phyloP scores from a whole-genome alignment of 805 yeast genomes.

The Candida corydali region DNA sequence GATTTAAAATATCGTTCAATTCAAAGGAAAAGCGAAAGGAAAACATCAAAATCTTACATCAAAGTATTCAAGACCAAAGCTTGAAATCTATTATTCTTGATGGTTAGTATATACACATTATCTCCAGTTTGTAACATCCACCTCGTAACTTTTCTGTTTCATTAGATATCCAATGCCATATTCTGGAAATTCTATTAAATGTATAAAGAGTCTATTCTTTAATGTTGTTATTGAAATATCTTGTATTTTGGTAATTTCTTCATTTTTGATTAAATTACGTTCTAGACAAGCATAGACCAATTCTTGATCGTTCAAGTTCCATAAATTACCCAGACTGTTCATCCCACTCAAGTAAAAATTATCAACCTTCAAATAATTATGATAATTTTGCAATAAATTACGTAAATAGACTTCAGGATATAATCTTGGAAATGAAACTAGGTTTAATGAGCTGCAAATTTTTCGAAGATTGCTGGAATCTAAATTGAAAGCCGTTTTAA shows the following conservation, averaged over 20 bases:
- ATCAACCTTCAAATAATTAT: slow-evolving; percentile 48
- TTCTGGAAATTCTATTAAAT: slow-evolving; percentile 36
- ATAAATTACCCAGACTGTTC: slow-evolving; percentile 37
- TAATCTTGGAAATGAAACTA: slow-evolving; percentile 27
- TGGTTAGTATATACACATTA: slow-evolving; percentile 1
- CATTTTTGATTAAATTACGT: slow-evolving; percentile 46
- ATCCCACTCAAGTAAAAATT: slow-evolving; percentile 42
- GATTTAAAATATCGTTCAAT: slow-evolving; percentile 48
- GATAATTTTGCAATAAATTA: slow-evolving; percentile 30
- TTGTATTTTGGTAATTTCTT: slow-evolving; percentile 20
- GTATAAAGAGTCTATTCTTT: slow-evolving; percentile 36
- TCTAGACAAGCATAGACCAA: slow-evolving; percentile 51
- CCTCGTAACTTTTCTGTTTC: not conserved
- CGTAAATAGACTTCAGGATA: slow-evolving; percentile 38
- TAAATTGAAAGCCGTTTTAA: slow-evolving; percentile 46
- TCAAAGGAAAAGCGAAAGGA: slow-evolving; percentile 28
- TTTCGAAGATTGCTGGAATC: slow-evolving; percentile 33
- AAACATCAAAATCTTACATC: slow-evolving; percentile 1
- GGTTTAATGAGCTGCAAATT: slow-evolving; percentile 31
- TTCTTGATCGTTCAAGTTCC: slow-evolving; percentile 47
- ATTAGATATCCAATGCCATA: slow-evolving; percentile 36
- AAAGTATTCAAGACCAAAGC: slow-evolving; percentile 2
- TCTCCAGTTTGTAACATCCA: slow-evolving; percentile 8
- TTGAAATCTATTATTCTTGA: not conserved
- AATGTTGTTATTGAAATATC: slow-evolving; percentile 14